Evolutionary conservation across 306 rosid genomes (phyloP).

Genomic region (Cyclanthera cordifolia): DNA sequence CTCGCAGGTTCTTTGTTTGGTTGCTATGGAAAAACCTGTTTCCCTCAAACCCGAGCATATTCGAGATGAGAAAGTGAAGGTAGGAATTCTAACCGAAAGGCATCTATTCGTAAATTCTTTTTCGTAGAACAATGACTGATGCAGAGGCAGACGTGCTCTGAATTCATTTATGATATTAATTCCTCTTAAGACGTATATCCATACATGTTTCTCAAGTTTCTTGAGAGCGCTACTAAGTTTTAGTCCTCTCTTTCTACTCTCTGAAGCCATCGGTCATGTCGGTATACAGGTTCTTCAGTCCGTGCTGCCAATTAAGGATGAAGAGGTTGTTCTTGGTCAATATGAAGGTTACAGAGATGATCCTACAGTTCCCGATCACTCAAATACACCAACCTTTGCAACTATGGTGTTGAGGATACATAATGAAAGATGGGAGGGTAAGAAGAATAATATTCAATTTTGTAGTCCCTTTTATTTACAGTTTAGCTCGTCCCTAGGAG

Average conservation of each 20-base stretch:
- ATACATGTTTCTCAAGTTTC: neutral
- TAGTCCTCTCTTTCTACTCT: neutral
- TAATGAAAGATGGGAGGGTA: constrained; percentile 99
- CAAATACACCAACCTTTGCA: constrained; percentile 97
- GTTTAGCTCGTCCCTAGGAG: too few species aligned
- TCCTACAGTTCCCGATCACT: constrained; percentile 82
- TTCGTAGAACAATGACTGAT: neutral
- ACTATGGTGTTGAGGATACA: constrained; percentile 65
- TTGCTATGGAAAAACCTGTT: constrained; percentile 95
- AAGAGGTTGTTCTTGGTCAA: constrained; percentile 88
- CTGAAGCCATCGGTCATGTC: constrained; percentile 8
- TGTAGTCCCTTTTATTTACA: neutral
- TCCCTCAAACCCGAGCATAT: constrained; percentile 89
- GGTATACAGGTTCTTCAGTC: constrained; percentile 80
- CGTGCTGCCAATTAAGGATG: constrained; percentile 67
- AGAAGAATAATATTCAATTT: neutral
- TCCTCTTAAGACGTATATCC: neutral
- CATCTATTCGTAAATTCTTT: neutral
- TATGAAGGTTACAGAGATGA: constrained; percentile 91
- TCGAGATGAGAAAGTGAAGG: constrained; percentile 98
- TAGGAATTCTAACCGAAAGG: constrained; percentile 11
- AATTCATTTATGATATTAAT: neutral
- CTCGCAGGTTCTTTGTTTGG: constrained; percentile 74
- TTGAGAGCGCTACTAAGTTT: neutral
- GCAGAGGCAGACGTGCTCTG: neutral